A percentile compares a stretch with the other conserved stretches of the same genome.
These are phyloP conservation scores for Nannochloris sp. DNA, from an alignment of 139 green algal genomes.

Conservation along the genomic window DNA sequence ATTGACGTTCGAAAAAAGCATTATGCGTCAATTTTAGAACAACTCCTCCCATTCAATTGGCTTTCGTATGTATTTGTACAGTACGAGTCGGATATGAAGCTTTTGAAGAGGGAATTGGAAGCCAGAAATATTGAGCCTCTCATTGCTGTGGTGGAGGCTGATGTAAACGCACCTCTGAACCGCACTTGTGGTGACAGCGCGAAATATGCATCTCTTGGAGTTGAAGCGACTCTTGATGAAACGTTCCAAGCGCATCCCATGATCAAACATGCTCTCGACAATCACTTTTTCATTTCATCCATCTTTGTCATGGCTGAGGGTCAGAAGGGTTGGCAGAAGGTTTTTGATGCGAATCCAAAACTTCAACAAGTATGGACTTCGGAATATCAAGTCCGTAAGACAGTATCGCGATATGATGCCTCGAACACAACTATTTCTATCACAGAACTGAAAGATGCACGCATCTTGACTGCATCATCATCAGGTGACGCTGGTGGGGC, in stretches of 20 bases:
- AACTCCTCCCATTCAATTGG: slow-evolving; percentile 18
- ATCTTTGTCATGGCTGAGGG: slow-evolving; percentile 23
- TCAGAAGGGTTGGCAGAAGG: not conserved
- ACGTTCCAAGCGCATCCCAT: slow-evolving; percentile 58
- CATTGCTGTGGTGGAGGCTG: slow-evolving; percentile 20
- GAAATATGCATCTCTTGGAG: slow-evolving; percentile 33
- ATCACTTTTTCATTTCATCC: slow-evolving; percentile 29
- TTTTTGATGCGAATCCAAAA: slow-evolving; percentile 5
- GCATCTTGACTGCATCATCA: not conserved
- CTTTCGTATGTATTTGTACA: slow-evolving; percentile 40
- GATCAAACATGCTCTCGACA: slow-evolving; percentile 54
- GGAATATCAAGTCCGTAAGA: not conserved
- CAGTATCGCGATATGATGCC: not conserved
- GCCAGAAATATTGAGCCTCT: slow-evolving; percentile 7
- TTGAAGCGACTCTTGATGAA: slow-evolving; percentile 63
- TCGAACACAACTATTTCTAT: not conserved
- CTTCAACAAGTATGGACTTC: not conserved
- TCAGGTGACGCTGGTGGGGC: too few relatives aligned
- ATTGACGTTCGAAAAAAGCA: slow-evolving; percentile 35
- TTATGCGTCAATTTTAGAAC: slow-evolving; percentile 43
- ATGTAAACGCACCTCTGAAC: slow-evolving; percentile 14
- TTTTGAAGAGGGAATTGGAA: slow-evolving; percentile 14
- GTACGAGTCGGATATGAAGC: slow-evolving; percentile 38
- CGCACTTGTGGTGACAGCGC: slow-evolving; percentile 20
- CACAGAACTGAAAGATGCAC: not conserved